Percentiles rank a stretch among this genome's conserved stretches.
Conservation (phyloP, 1,139 yeast genomes). For the Taphrina communis region DNA sequence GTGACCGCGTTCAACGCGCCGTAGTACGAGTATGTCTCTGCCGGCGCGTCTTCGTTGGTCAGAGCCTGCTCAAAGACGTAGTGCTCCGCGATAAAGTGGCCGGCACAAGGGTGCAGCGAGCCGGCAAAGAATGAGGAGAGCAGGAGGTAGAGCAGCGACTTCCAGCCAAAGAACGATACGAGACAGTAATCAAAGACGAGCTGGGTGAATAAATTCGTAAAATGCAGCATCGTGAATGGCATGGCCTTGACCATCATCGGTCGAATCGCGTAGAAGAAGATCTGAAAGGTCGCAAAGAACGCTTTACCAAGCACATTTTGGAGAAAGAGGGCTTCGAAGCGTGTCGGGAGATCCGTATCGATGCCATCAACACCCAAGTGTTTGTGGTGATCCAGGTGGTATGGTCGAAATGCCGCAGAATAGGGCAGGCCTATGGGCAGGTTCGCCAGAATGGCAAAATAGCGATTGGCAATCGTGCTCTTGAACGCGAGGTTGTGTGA, state of each 20-base stretch:
- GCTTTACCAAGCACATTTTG: conserved; percentile 84
- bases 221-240: conserved; percentile 74
- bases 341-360: conserved; percentile 88
- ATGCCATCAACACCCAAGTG: conserved; percentile 82
- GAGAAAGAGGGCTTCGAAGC: conserved; percentile 71
- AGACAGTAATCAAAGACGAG: conserved; percentile 63
- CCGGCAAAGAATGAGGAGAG: conserved; percentile 87
- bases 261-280: conserved; percentile 83
- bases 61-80: conserved; percentile 71
- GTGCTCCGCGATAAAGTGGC: conserved; percentile 94
- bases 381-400: conserved; percentile 89
- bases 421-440: conserved; percentile 89
- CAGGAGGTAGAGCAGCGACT: conserved; percentile 68
- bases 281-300: conserved; percentile 78
- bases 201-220: conserved; percentile 58
- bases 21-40: conserved; percentile 87
- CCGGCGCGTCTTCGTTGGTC: conserved; percentile 56
- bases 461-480: conserved; percentile 73
- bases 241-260: conserved; percentile 85
- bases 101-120: conserved; percentile 90
- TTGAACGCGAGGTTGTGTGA: conserved; percentile 86
- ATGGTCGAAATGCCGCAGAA: conserved; percentile 82
- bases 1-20: conserved; percentile 77
- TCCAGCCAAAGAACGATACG: conserved; percentile 66
- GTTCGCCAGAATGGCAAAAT: conserved; percentile 78